Percentiles rank a stretch among this genome's conserved stretches.
phyloP scores from a whole-genome alignment of 192 early-diverging fungal species.

The Coemansia furcata region DNA sequence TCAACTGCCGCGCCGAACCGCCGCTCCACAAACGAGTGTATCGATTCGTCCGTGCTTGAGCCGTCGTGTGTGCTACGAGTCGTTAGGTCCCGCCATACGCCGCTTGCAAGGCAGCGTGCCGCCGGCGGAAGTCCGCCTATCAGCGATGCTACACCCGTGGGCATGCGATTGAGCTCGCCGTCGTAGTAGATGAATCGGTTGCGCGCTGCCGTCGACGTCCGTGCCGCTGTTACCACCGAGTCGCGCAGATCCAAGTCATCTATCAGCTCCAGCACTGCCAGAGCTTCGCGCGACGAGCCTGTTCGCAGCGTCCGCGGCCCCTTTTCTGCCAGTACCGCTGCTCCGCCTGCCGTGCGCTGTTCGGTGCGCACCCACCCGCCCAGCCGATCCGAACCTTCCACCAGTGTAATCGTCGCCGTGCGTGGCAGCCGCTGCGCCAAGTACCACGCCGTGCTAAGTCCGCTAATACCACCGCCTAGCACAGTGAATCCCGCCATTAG shows the following conservation, averaged over 20 bases:
- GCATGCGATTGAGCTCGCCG: conserved; percentile 68
- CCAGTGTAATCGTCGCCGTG: conserved; percentile 61
- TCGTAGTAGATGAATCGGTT: conserved; percentile 82
- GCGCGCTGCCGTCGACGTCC: conserved; percentile 66
- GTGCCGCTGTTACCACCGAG: conserved; percentile 59
- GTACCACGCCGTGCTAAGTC: conserved; percentile 82
- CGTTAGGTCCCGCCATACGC: conserved; percentile 31
- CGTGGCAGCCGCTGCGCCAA: conserved; percentile 54
- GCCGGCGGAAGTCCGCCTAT: conserved; percentile 59
- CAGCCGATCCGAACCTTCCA: conserved; percentile 66
- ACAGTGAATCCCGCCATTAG: conserved; percentile 60
- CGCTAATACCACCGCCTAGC: conserved; percentile 91
- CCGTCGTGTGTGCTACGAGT: conserved; percentile 7
- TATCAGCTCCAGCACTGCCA: conserved; percentile 75
- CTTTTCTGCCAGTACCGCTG: conserved; percentile 63
- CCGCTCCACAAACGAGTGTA: conserved; percentile 75
- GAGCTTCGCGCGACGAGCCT: conserved; percentile 61
- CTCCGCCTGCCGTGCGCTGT: conserved; percentile 36
- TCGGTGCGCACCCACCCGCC: conserved; percentile 88
- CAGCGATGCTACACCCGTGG: conserved; percentile 49
- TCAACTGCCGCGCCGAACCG: conserved; percentile 74
- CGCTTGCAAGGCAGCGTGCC: conserved; percentile 59
- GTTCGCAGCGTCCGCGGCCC: conserved; percentile 86
- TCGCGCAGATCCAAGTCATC: conserved; percentile 61
- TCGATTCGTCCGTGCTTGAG: conserved; percentile 69